Evolutionary conservation across 2,329 filamentous ascomycete species (phyloP), one percentile per base, ranked within the genome.

Genomic region (Neonectria neomacrospora): DNA sequence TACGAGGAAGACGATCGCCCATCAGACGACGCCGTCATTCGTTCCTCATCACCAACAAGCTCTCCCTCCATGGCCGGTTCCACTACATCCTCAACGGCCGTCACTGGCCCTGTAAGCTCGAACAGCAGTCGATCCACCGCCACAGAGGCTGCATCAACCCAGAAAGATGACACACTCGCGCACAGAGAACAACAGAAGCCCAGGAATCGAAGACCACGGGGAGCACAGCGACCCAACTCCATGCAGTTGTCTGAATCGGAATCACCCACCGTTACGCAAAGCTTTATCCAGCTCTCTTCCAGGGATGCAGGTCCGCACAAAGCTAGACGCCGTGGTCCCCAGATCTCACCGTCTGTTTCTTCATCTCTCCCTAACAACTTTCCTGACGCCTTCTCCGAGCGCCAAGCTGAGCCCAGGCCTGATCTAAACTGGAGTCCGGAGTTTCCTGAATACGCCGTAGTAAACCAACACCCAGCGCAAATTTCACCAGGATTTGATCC

Each of bases 291-390:
- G 32, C 73, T 72, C 20, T 74, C 76, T 1, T 69, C 78, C 18
- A 32, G 48, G 26, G 57, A 61, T 12, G 26, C 47, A 44, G 32
- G 28, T 39, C 61, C 28, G 12, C 39, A 39, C 11, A 64, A 42
- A 23, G 42, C n/a, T 30, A 53, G 54, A 32, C 55, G 54, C 18
- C 48, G 57, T 37, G 61, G 54, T 10, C 16, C 53, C 12, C 61
- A 61, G 42, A 34, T 48, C 26, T 66, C 66, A 23, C 60, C 64
- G 7, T 62, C 64, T 10, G 12, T 53, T 41, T 72, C 75, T 8
- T 80, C 80, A 0, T 84, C 84, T 34, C 83, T 81, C 58, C 86
- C 87, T 34, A 88, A 77, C 72, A 85, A 81, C 69, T 85, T 85
- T 54, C 84, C 81, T 60, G 79, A 80, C 54, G 71, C 76, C 34